Evolutionary conservation across 2,329 filamentous ascomycete genomes (phyloP).

Genomic region (Penicillium oxalicum): DNA sequence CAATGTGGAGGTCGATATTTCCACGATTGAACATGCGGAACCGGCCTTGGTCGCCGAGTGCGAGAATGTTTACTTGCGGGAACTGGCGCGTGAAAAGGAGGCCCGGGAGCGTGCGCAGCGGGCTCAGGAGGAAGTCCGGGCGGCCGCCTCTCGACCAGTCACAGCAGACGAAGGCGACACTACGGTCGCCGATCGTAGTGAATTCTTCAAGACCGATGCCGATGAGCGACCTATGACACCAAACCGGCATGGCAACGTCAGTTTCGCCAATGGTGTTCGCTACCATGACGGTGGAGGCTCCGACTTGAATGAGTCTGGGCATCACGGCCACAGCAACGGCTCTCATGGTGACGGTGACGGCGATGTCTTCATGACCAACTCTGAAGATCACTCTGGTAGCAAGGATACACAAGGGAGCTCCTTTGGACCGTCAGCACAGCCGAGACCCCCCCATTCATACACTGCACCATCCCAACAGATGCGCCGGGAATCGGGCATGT

Average conservation of each 20-base stretch:
- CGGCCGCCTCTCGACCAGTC: slow-evolving; percentile 37
- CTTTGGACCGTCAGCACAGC: slow-evolving; percentile 47
- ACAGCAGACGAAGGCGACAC: slow-evolving; percentile 48
- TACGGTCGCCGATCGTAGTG: slow-evolving; percentile 55
- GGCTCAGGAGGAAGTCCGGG: slow-evolving; percentile 19
- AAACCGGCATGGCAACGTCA: slow-evolving; percentile 46
- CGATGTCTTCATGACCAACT: slow-evolving; percentile 58
- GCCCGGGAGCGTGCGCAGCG: slow-evolving; percentile 51
- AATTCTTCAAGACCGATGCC: slow-evolving; percentile 53
- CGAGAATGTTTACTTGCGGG: slow-evolving; percentile 71
- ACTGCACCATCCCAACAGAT: slow-evolving; percentile 44
- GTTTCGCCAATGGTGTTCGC: slow-evolving; percentile 47
- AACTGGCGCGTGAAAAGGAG: slow-evolving; percentile 62
- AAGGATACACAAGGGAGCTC: slow-evolving; percentile 44
- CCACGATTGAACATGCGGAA: slow-evolving; percentile 61
- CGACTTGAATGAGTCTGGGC: slow-evolving; percentile 33
- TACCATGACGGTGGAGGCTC: slow-evolving; percentile 42
- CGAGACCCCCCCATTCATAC: slow-evolving; percentile 41
- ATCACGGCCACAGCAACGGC: slow-evolving; percentile 51
- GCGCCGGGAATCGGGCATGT: slow-evolving; percentile 41
- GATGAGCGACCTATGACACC: slow-evolving; percentile 51
- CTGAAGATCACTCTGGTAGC: slow-evolving; percentile 39
- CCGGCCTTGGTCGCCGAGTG: slow-evolving; percentile 64
- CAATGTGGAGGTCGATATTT: slow-evolving; percentile 92
- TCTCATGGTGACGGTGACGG: slow-evolving; percentile 46